These are phyloP conservation scores for Epichloe hybrida DNA, from an alignment of 2,329 filamentous ascomycete species.

Conservation along the genomic window DNA sequence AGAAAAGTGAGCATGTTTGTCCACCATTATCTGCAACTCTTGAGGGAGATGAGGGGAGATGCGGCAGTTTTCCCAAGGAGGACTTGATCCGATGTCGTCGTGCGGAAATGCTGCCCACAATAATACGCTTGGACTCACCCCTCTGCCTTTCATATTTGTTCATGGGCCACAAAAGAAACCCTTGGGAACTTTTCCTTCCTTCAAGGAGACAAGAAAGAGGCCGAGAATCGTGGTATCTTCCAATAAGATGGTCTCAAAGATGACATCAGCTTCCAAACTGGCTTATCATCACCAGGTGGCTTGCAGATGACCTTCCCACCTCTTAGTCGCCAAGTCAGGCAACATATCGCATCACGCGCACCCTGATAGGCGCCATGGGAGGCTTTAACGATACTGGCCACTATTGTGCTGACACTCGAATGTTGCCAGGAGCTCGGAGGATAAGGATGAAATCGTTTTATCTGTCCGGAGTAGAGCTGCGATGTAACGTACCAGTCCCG, in stretches of 20 bases:
- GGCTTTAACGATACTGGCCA: background rate
- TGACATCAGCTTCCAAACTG: background rate
- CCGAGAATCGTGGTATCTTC: background rate
- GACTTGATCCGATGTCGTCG: background rate
- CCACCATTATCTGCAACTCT: background rate
- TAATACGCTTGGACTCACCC: no score
- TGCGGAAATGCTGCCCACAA: background rate
- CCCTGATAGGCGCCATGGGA: constrained; percentile 1
- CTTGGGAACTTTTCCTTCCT: no score
- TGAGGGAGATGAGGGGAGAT: background rate
- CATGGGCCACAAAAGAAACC: no score
- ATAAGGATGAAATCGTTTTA: background rate
- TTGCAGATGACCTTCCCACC: background rate
- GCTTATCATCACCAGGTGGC: background rate
- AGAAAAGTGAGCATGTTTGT: background rate
- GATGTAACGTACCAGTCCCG: background rate
- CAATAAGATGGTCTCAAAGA: no score
- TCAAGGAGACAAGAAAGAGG: background rate
- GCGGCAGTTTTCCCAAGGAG: background rate
- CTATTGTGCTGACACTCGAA: background rate
- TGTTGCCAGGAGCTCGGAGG: background rate
- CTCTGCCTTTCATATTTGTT: no score
- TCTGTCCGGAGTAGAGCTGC: background rate
- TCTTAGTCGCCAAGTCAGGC: background rate
- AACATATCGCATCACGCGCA: background rate